phyloP scores from a whole-genome alignment of 306 rosid species.

The Glycyrrhiza uralensis region DNA sequence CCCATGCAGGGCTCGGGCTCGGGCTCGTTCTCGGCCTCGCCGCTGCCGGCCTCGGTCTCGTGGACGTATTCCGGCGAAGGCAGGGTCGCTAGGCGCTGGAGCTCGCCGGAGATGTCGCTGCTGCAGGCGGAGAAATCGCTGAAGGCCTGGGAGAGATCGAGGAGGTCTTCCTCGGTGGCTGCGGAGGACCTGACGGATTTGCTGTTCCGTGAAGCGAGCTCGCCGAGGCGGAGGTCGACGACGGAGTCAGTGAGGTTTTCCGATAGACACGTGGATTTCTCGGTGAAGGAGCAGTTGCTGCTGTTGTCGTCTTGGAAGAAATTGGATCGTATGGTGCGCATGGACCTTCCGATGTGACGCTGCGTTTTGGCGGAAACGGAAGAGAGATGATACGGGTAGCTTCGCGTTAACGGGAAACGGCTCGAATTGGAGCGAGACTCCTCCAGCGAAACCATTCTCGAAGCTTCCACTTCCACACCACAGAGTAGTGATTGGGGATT shows the following conservation, averaged over 20 bases:
- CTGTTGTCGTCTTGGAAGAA: slow-evolving; percentile 54
- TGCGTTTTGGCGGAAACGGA: slow-evolving; percentile 48
- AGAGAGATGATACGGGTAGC: slow-evolving; percentile 49
- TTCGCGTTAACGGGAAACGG: slow-evolving; percentile 51
- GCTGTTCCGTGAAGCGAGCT: slow-evolving; percentile 59
- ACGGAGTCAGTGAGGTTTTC: slow-evolving; percentile 80
- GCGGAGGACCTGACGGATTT: slow-evolving; percentile 38
- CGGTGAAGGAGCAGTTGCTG: slow-evolving; percentile 34
- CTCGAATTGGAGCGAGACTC: slow-evolving; percentile 62
- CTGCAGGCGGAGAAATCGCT: slow-evolving; percentile 87
- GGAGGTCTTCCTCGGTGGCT: slow-evolving; percentile 52
- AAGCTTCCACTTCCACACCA: not conserved
- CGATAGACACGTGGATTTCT: slow-evolving; percentile 53
- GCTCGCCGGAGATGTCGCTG: slow-evolving; percentile 91
- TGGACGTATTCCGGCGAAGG: slow-evolving; percentile 55
- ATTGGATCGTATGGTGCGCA: slow-evolving; percentile 85
- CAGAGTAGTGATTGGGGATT: not conserved
- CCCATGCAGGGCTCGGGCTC: slow-evolving; percentile 86
- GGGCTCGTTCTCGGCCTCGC: not conserved
- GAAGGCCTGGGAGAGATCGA: slow-evolving; percentile 84
- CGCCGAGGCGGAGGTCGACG: slow-evolving; percentile 84
- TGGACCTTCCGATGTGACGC: slow-evolving; percentile 75
- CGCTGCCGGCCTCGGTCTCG: slow-evolving; percentile 10
- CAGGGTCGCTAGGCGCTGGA: slow-evolving; percentile 68
- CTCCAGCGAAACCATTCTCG: slow-evolving; percentile 74